phyloP scores from a whole-genome alignment of 1,139 yeast species.

The Hansenula lynferdii region DNA sequence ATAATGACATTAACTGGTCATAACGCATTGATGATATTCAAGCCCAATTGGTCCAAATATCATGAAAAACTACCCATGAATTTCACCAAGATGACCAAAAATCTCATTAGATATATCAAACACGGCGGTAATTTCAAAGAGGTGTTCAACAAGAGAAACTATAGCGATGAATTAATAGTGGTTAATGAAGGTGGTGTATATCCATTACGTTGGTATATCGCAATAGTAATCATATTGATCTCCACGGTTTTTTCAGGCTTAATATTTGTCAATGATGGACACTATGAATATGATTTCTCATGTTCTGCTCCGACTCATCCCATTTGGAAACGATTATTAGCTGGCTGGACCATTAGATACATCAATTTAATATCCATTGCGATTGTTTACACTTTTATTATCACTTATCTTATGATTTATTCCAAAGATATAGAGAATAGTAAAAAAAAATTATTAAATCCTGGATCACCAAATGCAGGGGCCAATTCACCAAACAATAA shows the following conservation, averaged over 20 bases:
- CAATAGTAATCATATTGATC: background rate
- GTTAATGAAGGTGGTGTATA: conserved; percentile 20
- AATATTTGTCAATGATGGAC: conserved; percentile 10
- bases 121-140: background rate
- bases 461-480: background rate
- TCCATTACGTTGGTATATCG: conserved; percentile 6
- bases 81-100: conserved; percentile 1
- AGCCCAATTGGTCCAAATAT: conserved; percentile 8
- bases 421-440: conserved; percentile 7
- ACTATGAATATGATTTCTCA: conserved; percentile 9
- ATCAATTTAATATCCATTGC: conserved; percentile 13
- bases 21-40: conserved; percentile 16
- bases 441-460: conserved; percentile 3
- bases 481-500: background rate
- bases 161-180: background rate
- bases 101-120: background rate
- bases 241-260: conserved; percentile 8
- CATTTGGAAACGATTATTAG: conserved; percentile 17
- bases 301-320: conserved; percentile 16
- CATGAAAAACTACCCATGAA: conserved; percentile 11
- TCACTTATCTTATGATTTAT: conserved; percentile 9
- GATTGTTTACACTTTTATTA: conserved; percentile 13
- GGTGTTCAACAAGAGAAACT: conserved; percentile 3
- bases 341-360: conserved; percentile 14
- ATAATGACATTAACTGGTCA: conserved; percentile 16